These are phyloP conservation scores for Phytopythium litorale DNA, from an alignment of 352 stramenopile species.

Conservation along the genomic window DNA sequence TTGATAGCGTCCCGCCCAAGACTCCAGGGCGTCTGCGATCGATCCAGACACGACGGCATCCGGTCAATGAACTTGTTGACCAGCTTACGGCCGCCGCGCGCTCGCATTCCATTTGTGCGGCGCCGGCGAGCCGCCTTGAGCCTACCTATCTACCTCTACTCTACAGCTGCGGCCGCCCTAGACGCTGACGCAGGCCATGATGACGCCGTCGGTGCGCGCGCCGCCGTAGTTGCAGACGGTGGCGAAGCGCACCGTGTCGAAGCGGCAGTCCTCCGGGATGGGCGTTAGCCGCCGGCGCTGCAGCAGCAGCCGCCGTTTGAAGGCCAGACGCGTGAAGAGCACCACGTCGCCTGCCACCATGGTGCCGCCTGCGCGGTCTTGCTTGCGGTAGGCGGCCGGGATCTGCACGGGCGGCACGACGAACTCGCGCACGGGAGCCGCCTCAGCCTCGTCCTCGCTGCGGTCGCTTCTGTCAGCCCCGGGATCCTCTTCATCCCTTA, in stretches of 20 bases:
- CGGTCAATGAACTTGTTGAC: neutral
- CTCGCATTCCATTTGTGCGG: constrained; percentile 1
- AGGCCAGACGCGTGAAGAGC: constrained; percentile 29
- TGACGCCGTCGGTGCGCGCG: neutral
- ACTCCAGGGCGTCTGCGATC: too few relatives aligned
- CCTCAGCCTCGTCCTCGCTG: constrained; percentile 11
- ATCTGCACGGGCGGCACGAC: constrained; percentile 30
- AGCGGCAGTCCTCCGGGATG: constrained; percentile 13
- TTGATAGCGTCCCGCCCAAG: neutral
- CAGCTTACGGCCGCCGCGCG: neutral
- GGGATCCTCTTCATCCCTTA: neutral
- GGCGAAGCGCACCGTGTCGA: neutral
- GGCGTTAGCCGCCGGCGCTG: constrained; percentile 11
- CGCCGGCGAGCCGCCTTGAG: too few relatives aligned
- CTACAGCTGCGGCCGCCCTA: neutral
- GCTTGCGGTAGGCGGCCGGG: constrained; percentile 19
- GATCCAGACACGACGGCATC: too few relatives aligned
- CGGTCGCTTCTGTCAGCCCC: neutral
- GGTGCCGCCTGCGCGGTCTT: constrained; percentile 25
- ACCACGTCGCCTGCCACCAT: constrained; percentile 26
- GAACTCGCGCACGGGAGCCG: constrained; percentile 3
- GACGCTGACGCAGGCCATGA: neutral
- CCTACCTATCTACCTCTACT: neutral
- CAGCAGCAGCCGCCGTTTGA: constrained; percentile 21
- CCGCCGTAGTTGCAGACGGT: constrained; percentile 4